Evolutionary conservation across 352 stramenopile genomes (phyloP).

Genomic region (Globisporangium middletonii): DNA sequence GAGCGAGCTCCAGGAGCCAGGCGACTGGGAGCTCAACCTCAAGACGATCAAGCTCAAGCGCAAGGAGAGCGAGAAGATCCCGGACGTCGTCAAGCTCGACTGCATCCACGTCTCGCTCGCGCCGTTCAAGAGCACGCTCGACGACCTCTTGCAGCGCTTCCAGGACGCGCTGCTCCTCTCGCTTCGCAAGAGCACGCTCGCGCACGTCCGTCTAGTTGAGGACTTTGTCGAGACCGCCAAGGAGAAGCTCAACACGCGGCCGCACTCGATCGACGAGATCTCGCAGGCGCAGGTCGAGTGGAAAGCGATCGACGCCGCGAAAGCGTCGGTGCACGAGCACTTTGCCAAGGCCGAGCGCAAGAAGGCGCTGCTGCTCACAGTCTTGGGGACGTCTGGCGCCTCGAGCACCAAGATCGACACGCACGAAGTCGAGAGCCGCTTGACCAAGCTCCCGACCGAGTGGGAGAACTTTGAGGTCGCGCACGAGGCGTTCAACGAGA

Average conservation of each 20-base stretch:
- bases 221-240: conserved; percentile 86
- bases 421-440: conserved; percentile 62
- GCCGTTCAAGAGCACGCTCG: conserved; percentile 85
- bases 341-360: conserved; percentile 82
- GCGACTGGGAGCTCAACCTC: conserved; percentile 89
- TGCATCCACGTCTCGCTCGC: conserved; percentile 86
- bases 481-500: conserved; percentile 93
- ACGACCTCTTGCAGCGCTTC: conserved; percentile 85
- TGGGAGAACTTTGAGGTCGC: conserved; percentile 95
- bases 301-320: conserved; percentile 83
- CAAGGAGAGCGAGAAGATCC: conserved; percentile 92
- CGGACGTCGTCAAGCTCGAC: conserved; percentile 88
- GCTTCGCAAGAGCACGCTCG: conserved; percentile 73
- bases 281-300: conserved; percentile 84
- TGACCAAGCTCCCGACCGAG: conserved; percentile 69
- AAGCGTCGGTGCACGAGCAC: conserved; percentile 41
- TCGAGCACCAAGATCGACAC: conserved; percentile 51
- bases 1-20: conserved; percentile 47
- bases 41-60: conserved; percentile 83
- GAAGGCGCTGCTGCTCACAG: conserved; percentile 71
- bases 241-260: conserved; percentile 83
- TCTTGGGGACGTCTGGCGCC: conserved; percentile 18
- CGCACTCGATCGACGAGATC: conserved; percentile 92
- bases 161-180: conserved; percentile 82
- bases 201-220: conserved; percentile 83